These are phyloP conservation scores for Syncephalastrum racemosum DNA, from an alignment of 371 early-diverging fungal species.

Conservation along the genomic window DNA sequence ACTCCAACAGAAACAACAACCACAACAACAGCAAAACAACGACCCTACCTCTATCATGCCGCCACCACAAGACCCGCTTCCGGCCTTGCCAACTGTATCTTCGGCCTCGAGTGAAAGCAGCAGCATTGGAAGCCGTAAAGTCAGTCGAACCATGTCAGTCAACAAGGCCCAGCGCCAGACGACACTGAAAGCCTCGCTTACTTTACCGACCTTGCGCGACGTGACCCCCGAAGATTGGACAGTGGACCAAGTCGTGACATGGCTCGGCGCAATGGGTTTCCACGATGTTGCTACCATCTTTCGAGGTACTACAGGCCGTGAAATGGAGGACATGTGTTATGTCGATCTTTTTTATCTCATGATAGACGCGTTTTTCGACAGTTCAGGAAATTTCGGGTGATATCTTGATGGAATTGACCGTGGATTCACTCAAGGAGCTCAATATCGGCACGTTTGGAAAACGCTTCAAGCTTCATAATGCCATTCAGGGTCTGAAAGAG, in stretches of 20 bases:
- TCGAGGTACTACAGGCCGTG: slow-evolving; percentile 36
- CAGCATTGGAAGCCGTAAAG: no score
- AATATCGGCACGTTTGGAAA: slow-evolving; percentile 62
- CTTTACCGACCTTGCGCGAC: slow-evolving; percentile 13
- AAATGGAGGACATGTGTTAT: not conserved
- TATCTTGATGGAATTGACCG: slow-evolving; percentile 52
- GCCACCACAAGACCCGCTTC: no score
- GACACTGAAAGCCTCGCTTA: slow-evolving; percentile 12
- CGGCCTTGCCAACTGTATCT: no score
- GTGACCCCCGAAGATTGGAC: slow-evolving; percentile 32
- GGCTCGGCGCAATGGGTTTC: slow-evolving; percentile 50
- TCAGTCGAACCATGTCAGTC: not conserved
- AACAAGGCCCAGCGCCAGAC: slow-evolving; percentile 8
- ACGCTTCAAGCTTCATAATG: slow-evolving; percentile 61
- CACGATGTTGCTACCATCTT: slow-evolving; percentile 47
- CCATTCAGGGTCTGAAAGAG: slow-evolving; percentile 51
- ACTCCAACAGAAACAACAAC: no score
- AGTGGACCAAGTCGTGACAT: slow-evolving; percentile 33
- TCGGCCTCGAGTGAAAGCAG: no score
- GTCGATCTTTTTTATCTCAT: slow-evolving; percentile 1
- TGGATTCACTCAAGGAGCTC: slow-evolving; percentile 63
- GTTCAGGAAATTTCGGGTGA: slow-evolving; percentile 67
- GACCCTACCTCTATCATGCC: no score
- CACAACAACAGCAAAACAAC: no score
- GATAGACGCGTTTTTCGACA: slow-evolving; percentile 10